These are phyloP conservation scores for Tremella yokohamensis DNA, from an alignment of 768 basidiomycete genomes.

Conservation along the genomic window DNA sequence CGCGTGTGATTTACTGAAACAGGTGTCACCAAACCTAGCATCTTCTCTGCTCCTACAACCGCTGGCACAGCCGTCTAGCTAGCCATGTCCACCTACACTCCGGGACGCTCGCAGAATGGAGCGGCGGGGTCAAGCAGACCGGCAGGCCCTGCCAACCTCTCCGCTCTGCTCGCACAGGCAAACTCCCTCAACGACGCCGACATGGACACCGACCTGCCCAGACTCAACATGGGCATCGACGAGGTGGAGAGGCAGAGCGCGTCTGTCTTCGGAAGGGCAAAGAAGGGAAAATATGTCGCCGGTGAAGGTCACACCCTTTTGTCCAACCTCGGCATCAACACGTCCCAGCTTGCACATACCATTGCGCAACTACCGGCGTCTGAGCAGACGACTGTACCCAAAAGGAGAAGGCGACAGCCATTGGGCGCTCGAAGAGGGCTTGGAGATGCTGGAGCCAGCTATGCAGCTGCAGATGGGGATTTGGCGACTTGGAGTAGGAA, in stretches of 20 bases:
- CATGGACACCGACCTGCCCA: constrained; percentile 67
- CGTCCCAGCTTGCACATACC: constrained; percentile 74
- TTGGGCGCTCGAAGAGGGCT: constrained; percentile 6
- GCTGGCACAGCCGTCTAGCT: no score
- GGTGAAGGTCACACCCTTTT: constrained; percentile 63
- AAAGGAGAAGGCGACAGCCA: constrained; percentile 2
- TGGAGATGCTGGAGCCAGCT: constrained; percentile 10
- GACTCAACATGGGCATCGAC: constrained; percentile 83
- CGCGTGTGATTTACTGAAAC: no score
- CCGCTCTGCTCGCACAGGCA: constrained; percentile 37
- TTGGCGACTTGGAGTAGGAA: constrained; percentile 41
- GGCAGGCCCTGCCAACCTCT: constrained; percentile 24
- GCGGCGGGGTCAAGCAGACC: constrained; percentile 12
- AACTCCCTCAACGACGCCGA: constrained; percentile 34
- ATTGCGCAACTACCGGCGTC: constrained; percentile 54
- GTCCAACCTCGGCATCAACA: constrained; percentile 90
- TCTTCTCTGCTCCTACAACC: no score
- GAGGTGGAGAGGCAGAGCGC: constrained; percentile 93
- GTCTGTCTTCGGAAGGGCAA: constrained; percentile 56
- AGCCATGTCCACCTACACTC: constrained; percentile 21
- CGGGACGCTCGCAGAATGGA: constrained; percentile 5
- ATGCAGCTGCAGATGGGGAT: constrained; percentile 26
- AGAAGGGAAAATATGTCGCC: constrained; percentile 21
- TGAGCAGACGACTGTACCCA: not conserved
- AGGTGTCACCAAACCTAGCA: no score